Base-by-base conservation (phyloP, 2,329 filamentous ascomycete species). In the Elsinoe necatrix region DNA sequence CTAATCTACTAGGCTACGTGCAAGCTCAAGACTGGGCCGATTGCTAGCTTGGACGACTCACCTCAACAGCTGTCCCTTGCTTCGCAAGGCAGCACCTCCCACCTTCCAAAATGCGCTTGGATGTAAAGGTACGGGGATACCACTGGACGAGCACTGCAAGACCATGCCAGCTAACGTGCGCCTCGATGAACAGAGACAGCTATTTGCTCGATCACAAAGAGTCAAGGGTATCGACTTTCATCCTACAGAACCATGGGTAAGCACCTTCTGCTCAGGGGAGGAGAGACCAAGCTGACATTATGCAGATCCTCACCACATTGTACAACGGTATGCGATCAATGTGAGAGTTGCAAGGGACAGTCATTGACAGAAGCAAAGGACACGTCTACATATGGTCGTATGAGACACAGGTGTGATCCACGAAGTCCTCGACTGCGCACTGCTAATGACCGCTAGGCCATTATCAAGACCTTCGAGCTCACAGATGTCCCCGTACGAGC, bases 351-450 rank as follows among this genome's bases (percentile, higher is more conserved):
- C 12, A 42, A 41, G 47, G 23, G 35, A 37, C 39, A 12, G 27
- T 16, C 16, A 51, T 31, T 50, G 62, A 54, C 20, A 35, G 1
- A 23, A 41, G n/a, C 34, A 60, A 12, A 90, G 89, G 93, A 72
- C 92, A 97, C 78, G 93, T 95, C 71, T 95, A 97, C 77, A 97
- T 98, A 71, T 97, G 93, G 91, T 96, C 92, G 31, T 95, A 95
- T 74, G 92, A 95, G 75, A 95, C 90, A 54, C 90, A 95, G 72
- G 59, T 48, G 23, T 48, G 54, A 9, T n/a, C 8, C 7, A 16
- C 9, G 8, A 20, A 29, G 9, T 23, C 51, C 34, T 37, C 35
- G 21, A 29, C 6, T 42, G 34, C 8, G 27, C 35, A 16, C 18
- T 37, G 27, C 65, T 69, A 51, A 71, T 31, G n/a, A 16, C 14